Percentiles rank a stretch among this genome's conserved stretches.
These are phyloP conservation scores for Massariosphaeria phaeospora DNA, from an alignment of 495 filamentous ascomycete genomes.

Conservation along the genomic window DNA sequence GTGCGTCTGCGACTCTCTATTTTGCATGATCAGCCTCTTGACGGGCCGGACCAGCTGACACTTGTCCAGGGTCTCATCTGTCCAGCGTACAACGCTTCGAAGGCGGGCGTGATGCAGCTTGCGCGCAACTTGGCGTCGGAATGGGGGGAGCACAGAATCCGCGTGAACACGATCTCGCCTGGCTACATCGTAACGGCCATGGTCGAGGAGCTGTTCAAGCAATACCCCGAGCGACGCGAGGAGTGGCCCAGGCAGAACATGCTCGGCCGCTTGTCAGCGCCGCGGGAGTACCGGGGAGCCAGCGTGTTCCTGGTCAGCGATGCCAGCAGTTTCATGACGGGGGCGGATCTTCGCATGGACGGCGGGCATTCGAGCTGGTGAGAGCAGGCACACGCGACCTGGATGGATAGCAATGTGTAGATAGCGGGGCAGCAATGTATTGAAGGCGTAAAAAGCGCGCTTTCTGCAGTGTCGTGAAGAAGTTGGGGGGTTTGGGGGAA, in stretches of 20 bases:
- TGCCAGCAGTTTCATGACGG: constrained; percentile 76
- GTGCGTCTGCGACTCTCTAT: constrained; percentile 67
- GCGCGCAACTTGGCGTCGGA: constrained; percentile 63
- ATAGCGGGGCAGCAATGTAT: too few relatives aligned
- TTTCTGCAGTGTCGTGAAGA: too few relatives aligned
- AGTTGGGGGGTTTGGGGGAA: too few relatives aligned
- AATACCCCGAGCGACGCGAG: constrained; percentile 66
- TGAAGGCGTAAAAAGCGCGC: too few relatives aligned
- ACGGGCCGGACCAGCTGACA: constrained; percentile 53
- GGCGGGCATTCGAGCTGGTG: constrained; percentile 42
- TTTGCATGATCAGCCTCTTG: constrained; percentile 68
- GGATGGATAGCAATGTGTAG: too few relatives aligned
- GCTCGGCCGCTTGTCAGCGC: constrained; percentile 72
- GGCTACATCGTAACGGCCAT: constrained; percentile 94
- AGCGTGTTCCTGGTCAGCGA: constrained; percentile 70
- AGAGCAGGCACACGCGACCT: neutral
- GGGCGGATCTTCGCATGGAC: constrained; percentile 38
- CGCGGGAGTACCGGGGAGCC: constrained; percentile 67
- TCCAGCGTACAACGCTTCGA: constrained; percentile 65
- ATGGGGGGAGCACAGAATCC: constrained; percentile 78
- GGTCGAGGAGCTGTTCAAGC: constrained; percentile 72
- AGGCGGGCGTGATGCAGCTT: constrained; percentile 66
- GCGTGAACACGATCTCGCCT: constrained; percentile 91
- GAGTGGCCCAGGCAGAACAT: constrained; percentile 88
- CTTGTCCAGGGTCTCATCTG: constrained; percentile 70